Evolutionary conservation across 73 alveolate genomes (phyloP).

Genomic region (Paramecium pentaurelia): DNA sequence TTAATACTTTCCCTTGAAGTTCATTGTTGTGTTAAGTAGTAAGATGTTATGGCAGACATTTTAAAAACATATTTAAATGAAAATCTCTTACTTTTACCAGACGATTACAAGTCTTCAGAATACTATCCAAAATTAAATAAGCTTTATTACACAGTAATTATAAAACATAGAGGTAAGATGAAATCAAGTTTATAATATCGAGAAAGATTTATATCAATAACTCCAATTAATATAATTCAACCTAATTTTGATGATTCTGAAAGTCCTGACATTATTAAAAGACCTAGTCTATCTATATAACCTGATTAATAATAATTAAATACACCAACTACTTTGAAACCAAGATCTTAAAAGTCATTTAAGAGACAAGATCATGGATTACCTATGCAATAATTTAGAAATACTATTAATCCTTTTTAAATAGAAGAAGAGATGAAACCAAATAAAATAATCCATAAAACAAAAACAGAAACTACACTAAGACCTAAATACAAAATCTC

Average conservation of each 20-base stretch:
- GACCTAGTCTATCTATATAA: neutral
- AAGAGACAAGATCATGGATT: slow-evolving; percentile 37
- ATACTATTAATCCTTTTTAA: neutral
- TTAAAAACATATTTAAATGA: slow-evolving; percentile 73
- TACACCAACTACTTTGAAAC: neutral
- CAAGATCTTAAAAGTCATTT: neutral
- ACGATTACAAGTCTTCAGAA: slow-evolving; percentile 29
- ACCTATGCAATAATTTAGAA: neutral
- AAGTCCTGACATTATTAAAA: neutral
- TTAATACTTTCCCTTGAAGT: slow-evolving; percentile 89
- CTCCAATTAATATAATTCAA: neutral
- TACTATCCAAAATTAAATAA: neutral
- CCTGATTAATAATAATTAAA: neutral
- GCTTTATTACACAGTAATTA: neutral
- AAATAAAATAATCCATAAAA: neutral
- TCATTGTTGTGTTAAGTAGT: slow-evolving; percentile 82
- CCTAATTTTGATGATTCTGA: neutral
- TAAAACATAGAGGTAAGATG: slow-evolving; percentile 15
- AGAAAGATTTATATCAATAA: neutral
- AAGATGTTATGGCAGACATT: slow-evolving; percentile 75
- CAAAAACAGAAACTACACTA: neutral
- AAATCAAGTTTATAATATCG: neutral
- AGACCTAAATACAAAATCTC: neutral
- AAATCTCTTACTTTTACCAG: slow-evolving; percentile 66
- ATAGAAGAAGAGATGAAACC: slow-evolving; percentile 13